Evolutionary conservation across 345 rosid genomes (phyloP).

Genomic region (Eucalyptus lansdowneana): DNA sequence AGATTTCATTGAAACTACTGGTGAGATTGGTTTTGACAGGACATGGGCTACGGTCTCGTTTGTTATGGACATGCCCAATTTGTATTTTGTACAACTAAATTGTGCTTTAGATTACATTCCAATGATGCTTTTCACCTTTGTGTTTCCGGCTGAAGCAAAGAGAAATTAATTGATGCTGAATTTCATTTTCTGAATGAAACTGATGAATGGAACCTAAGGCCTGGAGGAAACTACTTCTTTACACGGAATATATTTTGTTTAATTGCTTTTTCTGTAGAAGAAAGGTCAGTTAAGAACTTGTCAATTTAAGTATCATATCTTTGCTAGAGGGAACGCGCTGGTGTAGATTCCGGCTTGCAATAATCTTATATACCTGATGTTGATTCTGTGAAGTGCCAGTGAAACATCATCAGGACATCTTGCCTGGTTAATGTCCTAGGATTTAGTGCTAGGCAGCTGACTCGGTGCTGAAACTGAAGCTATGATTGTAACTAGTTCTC

Average conservation of each 20-base stretch:
- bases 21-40: not conserved
- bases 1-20: not conserved
- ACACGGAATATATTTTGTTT: constrained; percentile 77
- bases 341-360: not conserved
- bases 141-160: constrained; percentile 65
- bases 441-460: too few species aligned
- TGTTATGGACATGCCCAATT: not conserved
- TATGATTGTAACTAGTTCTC: fast-evolving
- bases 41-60: not conserved
- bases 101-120: too few species aligned
- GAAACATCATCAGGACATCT: not conserved
- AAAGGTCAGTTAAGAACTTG: constrained; percentile 37
- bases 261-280: constrained; percentile 81
- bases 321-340: fast-evolving
- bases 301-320: not conserved
- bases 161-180: not conserved
- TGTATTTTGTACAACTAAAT: too few species aligned
- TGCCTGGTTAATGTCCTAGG: not conserved
- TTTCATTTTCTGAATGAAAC: constrained; percentile 58
- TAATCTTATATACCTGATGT: not conserved
- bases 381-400: not conserved
- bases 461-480: fast-evolving
- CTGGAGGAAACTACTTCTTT: constrained; percentile 86
- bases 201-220: constrained; percentile 73
- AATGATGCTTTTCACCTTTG: not conserved